Evolutionary conservation across 2,329 filamentous ascomycete genomes (phyloP).

Genomic region (Pyrenochaeta sp.): DNA sequence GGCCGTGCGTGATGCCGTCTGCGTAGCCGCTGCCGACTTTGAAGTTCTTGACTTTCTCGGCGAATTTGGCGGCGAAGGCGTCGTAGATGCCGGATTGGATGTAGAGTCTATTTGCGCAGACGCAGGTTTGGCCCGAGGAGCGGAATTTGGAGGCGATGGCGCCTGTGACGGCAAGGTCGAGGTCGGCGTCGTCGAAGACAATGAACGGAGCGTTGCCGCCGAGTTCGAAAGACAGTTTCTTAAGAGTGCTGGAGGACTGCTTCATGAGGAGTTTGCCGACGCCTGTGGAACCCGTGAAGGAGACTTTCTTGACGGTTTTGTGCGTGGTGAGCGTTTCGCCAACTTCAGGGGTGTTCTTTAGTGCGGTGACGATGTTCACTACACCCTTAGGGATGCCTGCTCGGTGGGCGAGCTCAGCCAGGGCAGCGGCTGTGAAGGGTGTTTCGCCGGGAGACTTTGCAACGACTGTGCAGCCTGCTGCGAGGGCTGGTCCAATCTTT

Average conservation of each 20-base stretch:
- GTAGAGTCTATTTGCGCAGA: conserved; percentile 78
- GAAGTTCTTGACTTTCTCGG: conserved; percentile 75
- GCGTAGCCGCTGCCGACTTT: conserved; percentile 78
- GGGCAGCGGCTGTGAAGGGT: conserved; percentile 85
- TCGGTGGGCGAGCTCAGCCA: conserved; percentile 84
- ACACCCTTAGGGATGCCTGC: conserved; percentile 91
- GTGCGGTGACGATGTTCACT: conserved; percentile 84
- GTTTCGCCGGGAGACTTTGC: conserved; percentile 92
- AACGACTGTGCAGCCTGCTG: conserved; percentile 94
- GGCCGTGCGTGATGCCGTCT: conserved; percentile 76
- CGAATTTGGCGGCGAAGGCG: conserved; percentile 71
- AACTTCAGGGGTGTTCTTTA: conserved; percentile 80
- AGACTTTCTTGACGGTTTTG: conserved; percentile 83
- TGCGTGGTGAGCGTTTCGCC: conserved; percentile 79
- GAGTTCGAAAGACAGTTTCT: conserved; percentile 88
- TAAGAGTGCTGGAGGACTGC: conserved; percentile 82
- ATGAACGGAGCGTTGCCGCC: conserved; percentile 97
- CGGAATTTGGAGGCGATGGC: conserved; percentile 91
- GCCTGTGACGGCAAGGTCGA: conserved; percentile 83
- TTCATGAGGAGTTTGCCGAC: conserved; percentile 84
- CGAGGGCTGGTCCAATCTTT: conserved; percentile 71
- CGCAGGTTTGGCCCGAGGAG: conserved; percentile 93
- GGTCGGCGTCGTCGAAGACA: conserved; percentile 92
- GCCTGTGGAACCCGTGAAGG: conserved; percentile 81
- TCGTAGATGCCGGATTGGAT: conserved; percentile 82